Conservation (phyloP, 192 early-diverging fungal genomes). For the Coemansia aciculifera region DNA sequence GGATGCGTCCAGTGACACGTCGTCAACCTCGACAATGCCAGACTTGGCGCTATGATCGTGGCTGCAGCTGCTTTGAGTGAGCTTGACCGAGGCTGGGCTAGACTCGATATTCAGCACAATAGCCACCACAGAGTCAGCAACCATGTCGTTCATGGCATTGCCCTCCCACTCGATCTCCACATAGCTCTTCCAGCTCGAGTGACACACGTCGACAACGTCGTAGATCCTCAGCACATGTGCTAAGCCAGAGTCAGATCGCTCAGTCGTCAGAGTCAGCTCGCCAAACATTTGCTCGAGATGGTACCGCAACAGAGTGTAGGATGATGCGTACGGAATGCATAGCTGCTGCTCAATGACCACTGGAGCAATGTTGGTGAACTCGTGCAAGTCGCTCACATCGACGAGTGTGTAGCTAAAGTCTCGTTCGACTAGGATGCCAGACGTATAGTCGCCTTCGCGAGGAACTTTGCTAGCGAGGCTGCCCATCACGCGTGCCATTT, state of each 20-base stretch:
- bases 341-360: conserved; percentile 79
- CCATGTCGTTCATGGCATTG: conserved; percentile 90
- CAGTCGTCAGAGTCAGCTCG: conserved; percentile 40
- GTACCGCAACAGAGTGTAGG: conserved; percentile 78
- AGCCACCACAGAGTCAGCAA: conserved; percentile 90
- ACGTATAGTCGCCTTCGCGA: conserved; percentile 62
- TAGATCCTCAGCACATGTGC: conserved; percentile 59
- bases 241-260: conserved; percentile 20
- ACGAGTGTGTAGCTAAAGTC: conserved; percentile 92
- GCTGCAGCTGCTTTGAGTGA: conserved; percentile 39
- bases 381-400: conserved; percentile 74
- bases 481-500: conserved; percentile 87
- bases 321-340: conserved; percentile 71
- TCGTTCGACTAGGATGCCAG: conserved; percentile 83
- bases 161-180: conserved; percentile 90
- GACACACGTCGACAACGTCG: conserved; percentile 73
- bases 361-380: conserved; percentile 77
- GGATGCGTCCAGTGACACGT: not conserved
- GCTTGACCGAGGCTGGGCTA: conserved; percentile 87
- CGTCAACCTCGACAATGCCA: conserved; percentile 1
- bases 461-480: conserved; percentile 75
- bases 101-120: conserved; percentile 82
- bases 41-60: conserved; percentile 5
- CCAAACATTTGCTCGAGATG: conserved; percentile 97
- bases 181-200: conserved; percentile 52